Evolutionary conservation across 2,329 filamentous ascomycete species (phyloP).

Genomic region (Neonectria hederae): DNA sequence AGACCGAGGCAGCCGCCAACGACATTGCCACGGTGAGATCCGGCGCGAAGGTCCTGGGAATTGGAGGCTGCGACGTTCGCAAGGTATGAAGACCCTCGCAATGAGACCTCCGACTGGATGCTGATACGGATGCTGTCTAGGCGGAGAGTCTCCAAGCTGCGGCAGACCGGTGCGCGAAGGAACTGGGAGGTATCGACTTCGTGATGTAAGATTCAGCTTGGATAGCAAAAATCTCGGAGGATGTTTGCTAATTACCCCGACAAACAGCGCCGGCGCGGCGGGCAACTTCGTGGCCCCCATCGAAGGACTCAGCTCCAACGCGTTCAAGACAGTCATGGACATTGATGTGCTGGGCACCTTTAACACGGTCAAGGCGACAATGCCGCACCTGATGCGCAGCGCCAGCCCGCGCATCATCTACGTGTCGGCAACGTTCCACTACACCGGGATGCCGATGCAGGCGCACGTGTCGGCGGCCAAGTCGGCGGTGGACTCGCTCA

Average conservation of each 20-base stretch:
- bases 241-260: constrained; percentile 2
- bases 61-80: constrained; percentile 83
- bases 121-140: constrained; percentile 29
- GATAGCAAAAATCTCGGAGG: not conserved
- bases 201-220: constrained; percentile 75
- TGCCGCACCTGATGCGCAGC: constrained; percentile 83
- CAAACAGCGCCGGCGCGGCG: constrained; percentile 84
- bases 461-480: constrained; percentile 93
- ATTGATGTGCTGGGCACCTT: constrained; percentile 95
- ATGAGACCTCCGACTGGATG: not conserved
- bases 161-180: constrained; percentile 80
- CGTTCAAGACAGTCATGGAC: constrained; percentile 94
- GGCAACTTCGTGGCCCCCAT: constrained; percentile 95
- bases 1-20: constrained; percentile 82
- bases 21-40: constrained; percentile 82
- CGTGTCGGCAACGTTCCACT: constrained; percentile 91
- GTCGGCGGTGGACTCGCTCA: constrained; percentile 87
- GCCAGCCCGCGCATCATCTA: constrained; percentile 84
- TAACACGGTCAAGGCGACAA: constrained; percentile 92
- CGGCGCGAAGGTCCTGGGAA: constrained; percentile 86
- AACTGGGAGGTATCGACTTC: constrained; percentile 90
- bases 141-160: constrained; percentile 63
- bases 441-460: constrained; percentile 85
- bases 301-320: constrained; percentile 82
- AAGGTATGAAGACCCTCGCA: constrained; percentile 54